Base-by-base conservation (phyloP, 768 basidiomycete genomes). In the Termitomyces sp. region DNA sequence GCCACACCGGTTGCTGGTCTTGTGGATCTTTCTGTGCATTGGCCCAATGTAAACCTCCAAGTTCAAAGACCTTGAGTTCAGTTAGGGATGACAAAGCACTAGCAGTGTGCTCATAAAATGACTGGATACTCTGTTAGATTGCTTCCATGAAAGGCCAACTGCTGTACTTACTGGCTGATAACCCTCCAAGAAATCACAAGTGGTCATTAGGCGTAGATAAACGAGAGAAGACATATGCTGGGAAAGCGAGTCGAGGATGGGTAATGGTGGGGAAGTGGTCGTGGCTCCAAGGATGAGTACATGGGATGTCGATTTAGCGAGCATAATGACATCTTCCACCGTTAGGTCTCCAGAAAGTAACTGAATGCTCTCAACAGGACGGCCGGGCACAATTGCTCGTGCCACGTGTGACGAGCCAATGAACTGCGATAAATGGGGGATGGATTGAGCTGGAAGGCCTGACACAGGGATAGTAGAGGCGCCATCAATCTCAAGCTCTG, bases 41-140 rank as follows among this genome's bases (percentile, higher is more conserved):
- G 49, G 80, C 77, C 87, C 88, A 91, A 62, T 86, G 86, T 72
- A 90, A 82, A 34, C 89, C 90, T 48, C 81, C 85, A 29, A 91
- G 80, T 67, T 90, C 89, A 65, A 89, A 89, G 47, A 81, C 80
- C 60, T 79, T 73, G 36, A 91, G 78, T 55, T 81, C 72, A n/a
- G 81, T 72, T 60, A 91, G 79, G 8, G 78, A 77, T n/a, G 78
- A 74, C 59, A 92, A 76, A 6, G 77, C 73, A 49, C 72, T 71
- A 54, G 86, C 80, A 44, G 87, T 81, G 60, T 85, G 77, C 48
- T 82, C 73, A 64, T 86, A 86, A 66, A 87, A 87, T 20, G 77
- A 74, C 86, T 90, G 65, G 18, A 55, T 57, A 63, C 22, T 47
- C 8, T 59, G 65, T 52, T 61, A 61, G 47, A 54, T 33, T 54